Percentiles rank a stretch among this genome's conserved stretches.
Conservation (phyloP, 345 rosid species). For the Bruguiera sexangula region DNA sequence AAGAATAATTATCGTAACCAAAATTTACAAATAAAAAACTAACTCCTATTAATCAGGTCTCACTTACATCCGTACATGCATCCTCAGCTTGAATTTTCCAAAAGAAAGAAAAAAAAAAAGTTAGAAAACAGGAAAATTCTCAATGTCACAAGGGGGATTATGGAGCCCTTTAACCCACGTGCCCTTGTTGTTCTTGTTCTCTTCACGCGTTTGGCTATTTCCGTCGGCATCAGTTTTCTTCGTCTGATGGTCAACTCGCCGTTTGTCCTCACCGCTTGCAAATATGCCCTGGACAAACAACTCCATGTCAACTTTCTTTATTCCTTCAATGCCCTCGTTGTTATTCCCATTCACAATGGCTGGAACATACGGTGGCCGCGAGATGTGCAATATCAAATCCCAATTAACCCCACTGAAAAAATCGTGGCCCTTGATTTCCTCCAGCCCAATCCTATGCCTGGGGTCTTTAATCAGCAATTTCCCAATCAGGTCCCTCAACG, state of each 20-base stretch:
- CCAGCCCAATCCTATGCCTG: slow-evolving; percentile 46
- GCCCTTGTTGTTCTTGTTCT: not conserved
- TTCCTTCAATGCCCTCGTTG: slow-evolving; percentile 20
- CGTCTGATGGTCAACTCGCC: not conserved
- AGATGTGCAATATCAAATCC: slow-evolving; percentile 43
- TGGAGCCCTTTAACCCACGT: slow-evolving; percentile 20
- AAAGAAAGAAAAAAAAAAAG: not conserved
- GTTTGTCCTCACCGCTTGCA: not conserved
- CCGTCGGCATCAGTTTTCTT: not conserved
- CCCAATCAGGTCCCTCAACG: slow-evolving; percentile 62
- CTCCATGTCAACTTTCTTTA: slow-evolving; percentile 53
- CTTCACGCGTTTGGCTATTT: not conserved
- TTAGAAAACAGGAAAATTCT: slow-evolving; percentile 38
- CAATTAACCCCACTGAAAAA: slow-evolving; percentile 62
- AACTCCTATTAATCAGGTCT: no score
- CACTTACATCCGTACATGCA: not conserved
- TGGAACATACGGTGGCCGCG: slow-evolving; percentile 78
- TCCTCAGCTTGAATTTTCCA: not conserved
- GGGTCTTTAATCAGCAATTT: slow-evolving; percentile 67
- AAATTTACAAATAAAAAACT: no score
- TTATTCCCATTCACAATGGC: slow-evolving; percentile 8
- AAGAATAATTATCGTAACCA: no score
- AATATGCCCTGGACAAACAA: slow-evolving; percentile 55
- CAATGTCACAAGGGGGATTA: slow-evolving; percentile 10
- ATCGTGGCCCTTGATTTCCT: slow-evolving; percentile 63